Conservation (phyloP, 1,139 yeast genomes). For the Candida neerlandica region DNA sequence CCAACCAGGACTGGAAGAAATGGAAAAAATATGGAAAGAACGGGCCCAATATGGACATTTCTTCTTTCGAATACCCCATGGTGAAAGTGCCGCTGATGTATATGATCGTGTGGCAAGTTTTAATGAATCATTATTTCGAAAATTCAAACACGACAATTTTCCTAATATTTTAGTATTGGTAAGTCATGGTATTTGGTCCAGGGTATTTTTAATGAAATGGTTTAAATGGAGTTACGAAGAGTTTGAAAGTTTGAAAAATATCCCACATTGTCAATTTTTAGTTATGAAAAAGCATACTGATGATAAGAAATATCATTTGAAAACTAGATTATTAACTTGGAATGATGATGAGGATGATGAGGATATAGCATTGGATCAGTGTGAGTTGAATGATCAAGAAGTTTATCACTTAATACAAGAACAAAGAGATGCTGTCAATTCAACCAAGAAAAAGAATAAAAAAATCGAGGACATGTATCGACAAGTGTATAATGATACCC, state of each 20-base stretch:
- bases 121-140: conserved; percentile 82
- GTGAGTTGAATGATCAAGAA: conserved; percentile 39
- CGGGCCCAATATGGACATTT: conserved; percentile 90
- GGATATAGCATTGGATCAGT: conserved; percentile 39
- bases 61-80: conserved; percentile 87
- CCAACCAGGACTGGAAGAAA: conserved; percentile 74
- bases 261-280: conserved; percentile 81
- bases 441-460: conserved; percentile 40
- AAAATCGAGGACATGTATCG: conserved; percentile 37
- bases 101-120: conserved; percentile 88
- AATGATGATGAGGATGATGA: conserved; percentile 52
- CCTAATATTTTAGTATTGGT: conserved; percentile 79
- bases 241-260: conserved; percentile 78
- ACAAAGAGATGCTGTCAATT: conserved; percentile 45
- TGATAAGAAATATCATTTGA: conserved; percentile 48
- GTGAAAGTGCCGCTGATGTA: conserved; percentile 95
- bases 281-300: conserved; percentile 65
- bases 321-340: conserved; percentile 63
- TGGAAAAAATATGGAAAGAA: conserved; percentile 78
- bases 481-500: conserved; percentile 20
- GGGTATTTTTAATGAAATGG: conserved; percentile 93
- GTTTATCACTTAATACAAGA: conserved; percentile 47
- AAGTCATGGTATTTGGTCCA: conserved; percentile 92
- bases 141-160: conserved; percentile 66
- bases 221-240: conserved; percentile 89